Base-by-base conservation (phyloP, 2,329 filamentous ascomycete genomes). In the Neonectria neomacrospora region DNA sequence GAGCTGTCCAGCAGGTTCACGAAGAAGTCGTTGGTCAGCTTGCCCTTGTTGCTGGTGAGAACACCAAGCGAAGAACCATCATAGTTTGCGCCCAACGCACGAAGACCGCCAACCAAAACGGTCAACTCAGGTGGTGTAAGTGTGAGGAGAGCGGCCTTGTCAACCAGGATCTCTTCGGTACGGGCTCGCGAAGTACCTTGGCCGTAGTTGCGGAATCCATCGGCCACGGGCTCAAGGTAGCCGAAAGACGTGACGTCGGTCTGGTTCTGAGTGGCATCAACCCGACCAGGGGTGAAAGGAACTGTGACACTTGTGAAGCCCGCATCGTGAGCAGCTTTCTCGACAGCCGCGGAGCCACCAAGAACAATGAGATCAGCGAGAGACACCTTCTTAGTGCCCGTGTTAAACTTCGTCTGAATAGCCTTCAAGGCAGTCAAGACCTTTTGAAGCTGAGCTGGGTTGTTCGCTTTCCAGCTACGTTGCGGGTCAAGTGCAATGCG, bases 201-300 rank as follows among this genome's bases (percentile, higher is more conserved):
- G 73, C 90, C 91, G 75, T 91, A 93, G 85, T 91, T 94, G 75
- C 91, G 90, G 90, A 94, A 94, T 6, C 90, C 90, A 67, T 94
- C 91, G n/a, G 85, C 85, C 30, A 81, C 69, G 1, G 91, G 91
- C 82, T 93, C 86, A 28, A 94, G 85, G 79, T 90, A 83, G 62
- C 75, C 76, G 74, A 92, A 88, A 1, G 89, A 88, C 67, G 85
- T 74, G 20, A 84, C 79, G 59, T 94, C 91, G 7, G 91, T 94
- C 79, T 92, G 84, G 74, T 92, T 89, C 76, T 90, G 85, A 0
- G 88, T 83, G 26, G 91, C 90, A 70, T 94, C 91, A 37, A 81
- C 87, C 59, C 91, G 91, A 65, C 91, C 91, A 3, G 91, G 88
- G 0, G 85, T 86, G 82, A 94, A 94, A 16, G 91, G 90, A 2